These are phyloP conservation scores for Rhizoclosmatium globosum DNA, from an alignment of 192 early-diverging fungal species.

Conservation along the genomic window DNA sequence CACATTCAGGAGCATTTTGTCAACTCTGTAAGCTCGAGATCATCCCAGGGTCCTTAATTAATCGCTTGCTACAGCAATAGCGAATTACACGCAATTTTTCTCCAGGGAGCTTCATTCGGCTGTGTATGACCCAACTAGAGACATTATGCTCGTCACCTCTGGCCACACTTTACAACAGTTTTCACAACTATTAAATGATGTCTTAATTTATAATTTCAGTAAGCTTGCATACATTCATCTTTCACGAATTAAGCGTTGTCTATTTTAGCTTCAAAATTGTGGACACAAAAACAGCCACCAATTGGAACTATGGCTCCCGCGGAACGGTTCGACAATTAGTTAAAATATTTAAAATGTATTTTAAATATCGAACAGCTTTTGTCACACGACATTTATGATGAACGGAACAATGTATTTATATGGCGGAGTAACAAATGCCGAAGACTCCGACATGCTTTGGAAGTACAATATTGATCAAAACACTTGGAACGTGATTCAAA, in stretches of 20 bases:
- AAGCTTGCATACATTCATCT: no score
- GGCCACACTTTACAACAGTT: constrained; percentile 26
- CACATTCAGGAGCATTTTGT: constrained; percentile 39
- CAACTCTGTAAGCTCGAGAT: constrained; percentile 32
- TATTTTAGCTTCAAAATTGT: not conserved
- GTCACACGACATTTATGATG: constrained; percentile 38
- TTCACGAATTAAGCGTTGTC: no score
- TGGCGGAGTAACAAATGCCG: constrained; percentile 32
- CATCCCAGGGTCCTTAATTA: not conserved
- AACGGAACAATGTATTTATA: constrained; percentile 36
- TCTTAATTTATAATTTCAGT: constrained; percentile 38
- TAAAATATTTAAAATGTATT: no score
- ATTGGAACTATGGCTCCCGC: not conserved
- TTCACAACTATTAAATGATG: constrained; percentile 30
- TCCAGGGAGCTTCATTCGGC: constrained; percentile 41
- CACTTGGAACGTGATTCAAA: constrained; percentile 11
- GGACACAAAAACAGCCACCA: not conserved
- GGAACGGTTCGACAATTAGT: not conserved
- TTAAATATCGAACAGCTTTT: constrained; percentile 15
- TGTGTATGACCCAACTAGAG: constrained; percentile 34
- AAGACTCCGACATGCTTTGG: constrained; percentile 11
- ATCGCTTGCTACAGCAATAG: not conserved
- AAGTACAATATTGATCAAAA: constrained; percentile 10
- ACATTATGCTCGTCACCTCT: constrained; percentile 34
- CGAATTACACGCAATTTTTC: constrained; percentile 1